Percentiles rank a stretch among this genome's conserved stretches.
These are phyloP conservation scores for Chlorella sp. DNA, from an alignment of 139 green algal genomes.

Conservation along the genomic window DNA sequence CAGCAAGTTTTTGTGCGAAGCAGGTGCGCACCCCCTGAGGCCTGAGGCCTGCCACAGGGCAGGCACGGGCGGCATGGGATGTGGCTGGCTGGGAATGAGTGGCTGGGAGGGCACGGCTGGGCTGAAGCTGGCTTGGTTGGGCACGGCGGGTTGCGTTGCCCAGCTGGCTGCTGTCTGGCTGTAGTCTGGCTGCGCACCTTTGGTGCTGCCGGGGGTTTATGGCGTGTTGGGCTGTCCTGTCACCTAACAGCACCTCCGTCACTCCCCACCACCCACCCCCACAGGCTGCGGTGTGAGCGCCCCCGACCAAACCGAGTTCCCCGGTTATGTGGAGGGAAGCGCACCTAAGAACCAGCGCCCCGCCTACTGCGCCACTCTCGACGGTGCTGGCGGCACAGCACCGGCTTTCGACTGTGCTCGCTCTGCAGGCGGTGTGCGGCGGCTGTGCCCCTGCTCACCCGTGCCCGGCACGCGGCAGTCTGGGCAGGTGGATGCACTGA, in stretches of 20 bases:
- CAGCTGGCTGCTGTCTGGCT: background rate
- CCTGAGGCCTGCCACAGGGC: background rate
- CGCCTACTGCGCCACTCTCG: constrained; percentile 64
- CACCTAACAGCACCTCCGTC: background rate
- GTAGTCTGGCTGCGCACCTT: background rate
- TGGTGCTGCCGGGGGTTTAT: background rate
- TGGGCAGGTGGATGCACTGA: too few species aligned
- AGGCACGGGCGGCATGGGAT: background rate
- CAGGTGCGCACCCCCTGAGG: constrained; percentile 36
- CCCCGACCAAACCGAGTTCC: constrained; percentile 31
- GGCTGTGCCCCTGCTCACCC: constrained; percentile 60
- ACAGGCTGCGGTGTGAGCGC: constrained; percentile 44
- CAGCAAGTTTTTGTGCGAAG: constrained; percentile 65
- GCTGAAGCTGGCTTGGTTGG: too few species aligned
- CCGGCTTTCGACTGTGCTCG: constrained; percentile 42
- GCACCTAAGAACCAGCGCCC: constrained; percentile 71
- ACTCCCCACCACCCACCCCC: too few species aligned
- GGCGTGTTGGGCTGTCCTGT: background rate
- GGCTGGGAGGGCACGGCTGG: too few species aligned
- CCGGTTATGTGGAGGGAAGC: constrained; percentile 60
- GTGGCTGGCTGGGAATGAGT: constrained; percentile 20
- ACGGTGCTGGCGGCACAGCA: background rate
- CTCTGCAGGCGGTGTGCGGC: constrained; percentile 39
- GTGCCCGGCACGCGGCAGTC: constrained; percentile 1
- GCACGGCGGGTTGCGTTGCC: background rate